A percentile compares a stretch with the other conserved stretches of the same genome.
These are phyloP conservation scores for Scutellaria baicalensis DNA, from an alignment of 257 asterid genomes.

Conservation along the genomic window DNA sequence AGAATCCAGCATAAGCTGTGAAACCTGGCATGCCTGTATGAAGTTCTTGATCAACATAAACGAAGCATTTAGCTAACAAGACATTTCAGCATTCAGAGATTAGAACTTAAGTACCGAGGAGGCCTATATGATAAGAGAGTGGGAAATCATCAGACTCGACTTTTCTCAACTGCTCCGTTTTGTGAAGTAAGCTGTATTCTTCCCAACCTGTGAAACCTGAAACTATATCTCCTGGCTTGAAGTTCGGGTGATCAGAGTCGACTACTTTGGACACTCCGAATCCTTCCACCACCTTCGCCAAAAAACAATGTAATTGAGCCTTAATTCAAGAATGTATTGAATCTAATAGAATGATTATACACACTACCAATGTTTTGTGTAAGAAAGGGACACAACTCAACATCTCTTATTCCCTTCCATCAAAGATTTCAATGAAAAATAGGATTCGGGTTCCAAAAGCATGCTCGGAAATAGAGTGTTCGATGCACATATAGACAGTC, in stretches of 20 bases:
- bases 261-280: constrained; percentile 75
- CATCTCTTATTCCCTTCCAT: no score
- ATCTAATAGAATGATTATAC: no score
- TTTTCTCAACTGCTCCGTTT: constrained; percentile 53
- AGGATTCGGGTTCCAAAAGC: background rate
- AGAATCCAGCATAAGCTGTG: constrained; percentile 88
- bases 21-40: constrained; percentile 91
- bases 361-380: no score
- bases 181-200: constrained; percentile 66
- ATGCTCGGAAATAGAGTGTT: background rate
- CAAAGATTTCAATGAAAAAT: background rate
- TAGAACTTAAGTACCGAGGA: constrained; percentile 52
- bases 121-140: constrained; percentile 68
- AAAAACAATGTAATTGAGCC: background rate
- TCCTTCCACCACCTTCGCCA: constrained; percentile 64
- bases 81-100: no score
- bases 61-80: background rate
- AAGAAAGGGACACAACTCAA: no score
- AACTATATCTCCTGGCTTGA: constrained; percentile 66
- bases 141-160: constrained; percentile 50
- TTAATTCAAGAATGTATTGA: background rate
- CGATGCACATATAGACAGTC: no score
- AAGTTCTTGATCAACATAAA: background rate
- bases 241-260: constrained; percentile 62
- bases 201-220: constrained; percentile 92